Conservation (phyloP, 2,329 filamentous ascomycete genomes). For the Sporothrix mexicana region DNA sequence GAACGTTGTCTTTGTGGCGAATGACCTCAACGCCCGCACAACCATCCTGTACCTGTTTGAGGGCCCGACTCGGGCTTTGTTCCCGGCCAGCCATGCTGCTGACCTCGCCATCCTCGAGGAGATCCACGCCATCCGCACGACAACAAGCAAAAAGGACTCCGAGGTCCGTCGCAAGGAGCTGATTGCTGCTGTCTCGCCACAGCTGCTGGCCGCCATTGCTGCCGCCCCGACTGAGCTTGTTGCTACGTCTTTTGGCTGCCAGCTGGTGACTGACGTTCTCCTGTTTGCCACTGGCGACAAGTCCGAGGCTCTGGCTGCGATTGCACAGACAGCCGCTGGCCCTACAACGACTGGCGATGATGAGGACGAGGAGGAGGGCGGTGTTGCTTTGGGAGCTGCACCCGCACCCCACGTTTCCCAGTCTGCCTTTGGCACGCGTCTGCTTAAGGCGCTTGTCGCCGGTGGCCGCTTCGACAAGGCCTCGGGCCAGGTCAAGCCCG, state of each 20-base stretch:
- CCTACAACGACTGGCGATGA: slow-evolving; percentile 59
- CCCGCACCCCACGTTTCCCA: slow-evolving; percentile 62
- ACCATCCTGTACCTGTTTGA: slow-evolving; percentile 84
- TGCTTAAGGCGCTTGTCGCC: slow-evolving; percentile 89
- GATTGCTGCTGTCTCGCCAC: slow-evolving; percentile 72
- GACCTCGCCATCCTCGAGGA: slow-evolving; percentile 77
- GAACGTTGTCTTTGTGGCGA: slow-evolving; percentile 68
- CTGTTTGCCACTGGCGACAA: slow-evolving; percentile 79
- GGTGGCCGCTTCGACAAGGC: slow-evolving; percentile 84
- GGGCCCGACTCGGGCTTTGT: slow-evolving; percentile 65
- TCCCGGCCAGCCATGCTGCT: slow-evolving; percentile 65
- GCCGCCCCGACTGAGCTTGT: slow-evolving; percentile 71
- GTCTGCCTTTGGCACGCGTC: slow-evolving; percentile 71
- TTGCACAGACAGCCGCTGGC: slow-evolving; percentile 67
- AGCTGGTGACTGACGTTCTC: slow-evolving; percentile 82
- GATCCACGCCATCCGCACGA: slow-evolving; percentile 76
- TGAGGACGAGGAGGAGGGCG: slow-evolving; percentile 50
- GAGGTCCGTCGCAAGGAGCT: slow-evolving; percentile 77
- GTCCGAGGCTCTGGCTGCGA: slow-evolving; percentile 71
- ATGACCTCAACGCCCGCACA: slow-evolving; percentile 67
- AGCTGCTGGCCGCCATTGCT: slow-evolving; percentile 75
- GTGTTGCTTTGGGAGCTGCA: slow-evolving; percentile 48
- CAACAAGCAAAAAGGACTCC: slow-evolving; percentile 91
- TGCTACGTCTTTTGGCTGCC: slow-evolving; percentile 80
- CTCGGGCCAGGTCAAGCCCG: slow-evolving; percentile 70